Conservation (phyloP, 2,329 filamentous ascomycete species). For the Pseudogymnoascus sp. region DNA sequence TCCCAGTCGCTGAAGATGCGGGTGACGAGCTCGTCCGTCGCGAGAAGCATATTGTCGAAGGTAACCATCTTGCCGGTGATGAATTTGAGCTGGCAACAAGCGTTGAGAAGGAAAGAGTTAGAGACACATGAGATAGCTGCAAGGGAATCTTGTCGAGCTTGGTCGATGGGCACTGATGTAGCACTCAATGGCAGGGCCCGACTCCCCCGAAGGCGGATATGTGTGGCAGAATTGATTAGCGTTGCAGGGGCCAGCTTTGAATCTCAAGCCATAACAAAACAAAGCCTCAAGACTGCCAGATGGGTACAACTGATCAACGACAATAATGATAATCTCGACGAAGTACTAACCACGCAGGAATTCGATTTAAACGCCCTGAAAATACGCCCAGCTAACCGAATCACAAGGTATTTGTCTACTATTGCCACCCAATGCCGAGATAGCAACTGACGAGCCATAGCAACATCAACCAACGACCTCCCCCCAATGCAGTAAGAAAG, state of each 20-base stretch:
- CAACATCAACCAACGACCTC: not conserved
- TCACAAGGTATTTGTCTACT: not conserved
- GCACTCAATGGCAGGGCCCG: not conserved
- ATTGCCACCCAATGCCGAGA: not conserved
- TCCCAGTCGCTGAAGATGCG: constrained; percentile 74
- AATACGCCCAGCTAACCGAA: not conserved
- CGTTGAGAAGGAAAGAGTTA: not conserved
- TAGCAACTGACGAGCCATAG: not conserved
- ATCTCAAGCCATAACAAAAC: constrained; percentile 9
- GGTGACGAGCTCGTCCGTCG: constrained; percentile 61
- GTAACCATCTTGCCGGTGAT: constrained; percentile 1
- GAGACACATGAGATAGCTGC: not conserved
- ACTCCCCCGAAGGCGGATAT: constrained; percentile 5
- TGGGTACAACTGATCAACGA: constrained; percentile 4
- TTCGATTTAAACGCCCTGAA: not conserved
- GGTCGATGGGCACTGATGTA: constrained; percentile 3
- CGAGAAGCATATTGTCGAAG: constrained; percentile 4
- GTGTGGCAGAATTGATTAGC: constrained; percentile 7
- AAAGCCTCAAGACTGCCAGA: not conserved
- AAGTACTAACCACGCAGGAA: constrained; percentile 8
- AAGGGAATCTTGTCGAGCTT: constrained; percentile 5
- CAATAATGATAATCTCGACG: constrained; percentile 6
- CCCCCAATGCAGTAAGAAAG: not conserved
- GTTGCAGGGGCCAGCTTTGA: constrained; percentile 1
- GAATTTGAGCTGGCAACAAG: constrained; percentile 1